Percentiles rank a stretch among this genome's conserved stretches.
These are phyloP conservation scores for Vigna angularis DNA, from an alignment of 306 rosid species.

Conservation along the genomic window DNA sequence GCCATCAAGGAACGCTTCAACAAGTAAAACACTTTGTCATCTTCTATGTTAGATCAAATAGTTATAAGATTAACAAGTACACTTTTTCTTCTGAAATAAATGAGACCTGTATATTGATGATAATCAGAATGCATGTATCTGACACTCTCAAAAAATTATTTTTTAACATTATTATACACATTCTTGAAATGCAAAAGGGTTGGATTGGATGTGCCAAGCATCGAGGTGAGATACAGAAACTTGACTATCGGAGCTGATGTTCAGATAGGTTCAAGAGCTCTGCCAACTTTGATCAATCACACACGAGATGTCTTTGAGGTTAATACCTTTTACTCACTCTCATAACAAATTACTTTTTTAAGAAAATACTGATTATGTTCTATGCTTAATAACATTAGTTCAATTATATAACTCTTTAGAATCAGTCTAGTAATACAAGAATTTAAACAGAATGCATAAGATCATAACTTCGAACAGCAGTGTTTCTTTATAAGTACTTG, in stretches of 20 bases:
- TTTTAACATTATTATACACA: background rate
- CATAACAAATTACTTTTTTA: background rate
- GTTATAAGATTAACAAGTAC: too few relatives aligned
- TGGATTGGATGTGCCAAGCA: slow-evolving; percentile 66
- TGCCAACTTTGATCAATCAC: slow-evolving; percentile 72
- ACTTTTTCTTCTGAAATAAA: too few relatives aligned
- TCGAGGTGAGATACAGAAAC: slow-evolving; percentile 70
- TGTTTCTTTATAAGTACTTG: too few relatives aligned
- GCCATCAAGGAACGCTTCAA: slow-evolving; percentile 78
- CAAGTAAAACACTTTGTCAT: slow-evolving; percentile 26
- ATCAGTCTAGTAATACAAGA: too few relatives aligned
- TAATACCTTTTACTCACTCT: slow-evolving; percentile 7
- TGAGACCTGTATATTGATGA: too few relatives aligned
- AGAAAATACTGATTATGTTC: background rate
- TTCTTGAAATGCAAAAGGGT: slow-evolving; percentile 53
- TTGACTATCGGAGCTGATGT: slow-evolving; percentile 68
- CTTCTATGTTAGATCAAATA: background rate
- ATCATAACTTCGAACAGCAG: too few relatives aligned
- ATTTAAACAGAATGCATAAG: too few relatives aligned
- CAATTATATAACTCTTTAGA: too few relatives aligned
- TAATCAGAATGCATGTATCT: too few relatives aligned
- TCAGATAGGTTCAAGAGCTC: slow-evolving; percentile 71
- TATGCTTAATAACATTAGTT: too few relatives aligned
- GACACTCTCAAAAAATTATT: background rate
- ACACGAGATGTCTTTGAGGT: slow-evolving; percentile 69